Conservation (phyloP, 139 green algal genomes). For the Haematococcus sp. region DNA sequence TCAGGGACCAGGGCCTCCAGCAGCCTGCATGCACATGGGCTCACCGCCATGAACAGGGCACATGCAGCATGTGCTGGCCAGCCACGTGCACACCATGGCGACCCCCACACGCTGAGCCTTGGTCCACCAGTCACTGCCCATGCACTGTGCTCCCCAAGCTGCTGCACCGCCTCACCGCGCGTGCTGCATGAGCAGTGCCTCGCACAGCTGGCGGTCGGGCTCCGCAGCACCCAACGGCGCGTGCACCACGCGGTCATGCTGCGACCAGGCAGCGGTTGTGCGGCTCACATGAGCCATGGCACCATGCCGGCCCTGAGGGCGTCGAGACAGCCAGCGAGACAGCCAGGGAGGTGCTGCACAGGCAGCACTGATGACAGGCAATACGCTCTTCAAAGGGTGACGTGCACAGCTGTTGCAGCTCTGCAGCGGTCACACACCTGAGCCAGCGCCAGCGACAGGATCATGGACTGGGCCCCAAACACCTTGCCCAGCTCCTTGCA, state of each 20-base stretch:
- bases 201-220: conserved; percentile 18
- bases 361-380: no score
- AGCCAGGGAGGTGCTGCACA: conserved; percentile 1
- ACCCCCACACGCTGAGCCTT: not conserved
- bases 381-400: no score
- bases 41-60: no score
- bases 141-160: no score
- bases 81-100: not conserved
- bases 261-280: no score
- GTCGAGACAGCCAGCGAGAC: no score
- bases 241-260: conserved; percentile 27
- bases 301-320: no score
- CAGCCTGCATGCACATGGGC: no score
- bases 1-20: conserved; percentile 14
- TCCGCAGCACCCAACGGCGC: conserved; percentile 12
- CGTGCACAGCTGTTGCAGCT: no score
- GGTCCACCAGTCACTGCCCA: no score
- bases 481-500: not conserved
- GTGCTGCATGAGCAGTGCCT: conserved; percentile 47
- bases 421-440: conserved; percentile 9
- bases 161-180: not conserved
- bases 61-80: not conserved
- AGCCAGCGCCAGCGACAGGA: conserved; percentile 37
- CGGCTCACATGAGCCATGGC: no score
- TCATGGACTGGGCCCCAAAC: conserved; percentile 41